A percentile compares a stretch with the other conserved stretches of the same genome.
Conservation (phyloP, 495 filamentous ascomycete genomes). For the Podospora pseudopauciseta region DNA sequence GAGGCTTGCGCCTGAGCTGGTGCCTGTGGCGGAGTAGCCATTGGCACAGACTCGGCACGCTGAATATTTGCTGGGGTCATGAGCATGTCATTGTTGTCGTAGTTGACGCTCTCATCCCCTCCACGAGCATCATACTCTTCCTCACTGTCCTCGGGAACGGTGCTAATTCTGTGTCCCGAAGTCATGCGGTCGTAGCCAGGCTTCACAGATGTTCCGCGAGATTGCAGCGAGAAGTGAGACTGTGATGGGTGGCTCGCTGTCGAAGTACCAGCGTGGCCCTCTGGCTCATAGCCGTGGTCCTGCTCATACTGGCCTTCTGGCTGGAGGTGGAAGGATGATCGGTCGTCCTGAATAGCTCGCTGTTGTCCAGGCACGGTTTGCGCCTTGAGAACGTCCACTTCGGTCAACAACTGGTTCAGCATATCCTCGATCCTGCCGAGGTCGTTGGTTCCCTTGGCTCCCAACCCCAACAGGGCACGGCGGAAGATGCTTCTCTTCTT, state of each 20-base stretch:
- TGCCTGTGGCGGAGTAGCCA: conserved; percentile 68
- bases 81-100: conserved; percentile 46
- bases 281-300: conserved; percentile 75
- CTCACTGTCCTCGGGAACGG: conserved; percentile 76
- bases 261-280: conserved; percentile 72
- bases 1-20: conserved; percentile 34
- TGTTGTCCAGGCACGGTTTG: conserved; percentile 43
- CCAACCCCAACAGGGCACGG: conserved; percentile 83
- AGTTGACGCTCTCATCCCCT: conserved; percentile 41
- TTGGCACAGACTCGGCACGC: conserved; percentile 61
- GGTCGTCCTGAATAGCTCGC: conserved; percentile 38
- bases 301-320: conserved; percentile 55
- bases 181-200: conserved; percentile 60
- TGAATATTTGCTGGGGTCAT: conserved; percentile 46
- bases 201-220: conserved; percentile 57
- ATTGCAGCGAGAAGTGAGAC: conserved; percentile 68
- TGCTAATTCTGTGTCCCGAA: conserved; percentile 78
- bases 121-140: conserved; percentile 59
- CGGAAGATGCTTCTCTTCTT: conserved; percentile 90
- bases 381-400: conserved; percentile 84
- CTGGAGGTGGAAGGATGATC: conserved; percentile 54
- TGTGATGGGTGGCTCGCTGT: conserved; percentile 65
- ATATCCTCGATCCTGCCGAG: conserved; percentile 90
- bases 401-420: conserved; percentile 84
- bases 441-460: conserved; percentile 81